These are phyloP conservation scores for Erythrobasidium hasegawianum DNA, from an alignment of 1,284 basidiomycete genomes.

Conservation along the genomic window DNA sequence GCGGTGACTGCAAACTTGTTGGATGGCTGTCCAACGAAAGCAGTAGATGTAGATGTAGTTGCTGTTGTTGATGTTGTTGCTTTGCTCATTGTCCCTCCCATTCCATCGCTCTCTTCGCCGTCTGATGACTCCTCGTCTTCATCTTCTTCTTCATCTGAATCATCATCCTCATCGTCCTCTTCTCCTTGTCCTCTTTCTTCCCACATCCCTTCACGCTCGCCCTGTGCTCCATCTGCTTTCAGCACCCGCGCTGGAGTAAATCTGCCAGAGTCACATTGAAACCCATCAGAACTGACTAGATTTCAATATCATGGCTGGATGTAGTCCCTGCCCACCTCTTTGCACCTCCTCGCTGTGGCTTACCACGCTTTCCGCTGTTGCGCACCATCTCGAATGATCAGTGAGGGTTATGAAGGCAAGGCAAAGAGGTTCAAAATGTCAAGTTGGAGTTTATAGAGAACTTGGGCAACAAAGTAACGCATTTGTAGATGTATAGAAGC, in stretches of 20 bases:
- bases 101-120: constrained; percentile 4
- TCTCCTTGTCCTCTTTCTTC: constrained; percentile 49
- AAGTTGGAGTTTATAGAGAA: no score
- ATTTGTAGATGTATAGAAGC: no score
- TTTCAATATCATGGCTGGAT: no score
- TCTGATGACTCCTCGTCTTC: constrained; percentile 58
- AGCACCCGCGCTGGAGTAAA: constrained; percentile 29
- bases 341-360: constrained; percentile 28
- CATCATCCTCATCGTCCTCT: constrained; percentile 48
- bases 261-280: constrained; percentile 1
- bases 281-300: no score
- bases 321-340: constrained; percentile 32
- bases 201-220: constrained; percentile 26
- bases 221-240: constrained; percentile 18
- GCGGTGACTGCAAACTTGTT: constrained; percentile 22
- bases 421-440: no score
- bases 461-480: no score
- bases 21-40: constrained; percentile 41
- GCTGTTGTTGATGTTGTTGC: background rate
- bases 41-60: constrained; percentile 58
- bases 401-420: no score
- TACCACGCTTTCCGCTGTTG: constrained; percentile 31
- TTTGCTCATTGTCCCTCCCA: background rate
- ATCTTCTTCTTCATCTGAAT: constrained; percentile 51
- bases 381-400: constrained; percentile 16